phyloP scores from a whole-genome alignment of 2,329 filamentous ascomycete genomes.

The Colletotrichum sp. region DNA sequence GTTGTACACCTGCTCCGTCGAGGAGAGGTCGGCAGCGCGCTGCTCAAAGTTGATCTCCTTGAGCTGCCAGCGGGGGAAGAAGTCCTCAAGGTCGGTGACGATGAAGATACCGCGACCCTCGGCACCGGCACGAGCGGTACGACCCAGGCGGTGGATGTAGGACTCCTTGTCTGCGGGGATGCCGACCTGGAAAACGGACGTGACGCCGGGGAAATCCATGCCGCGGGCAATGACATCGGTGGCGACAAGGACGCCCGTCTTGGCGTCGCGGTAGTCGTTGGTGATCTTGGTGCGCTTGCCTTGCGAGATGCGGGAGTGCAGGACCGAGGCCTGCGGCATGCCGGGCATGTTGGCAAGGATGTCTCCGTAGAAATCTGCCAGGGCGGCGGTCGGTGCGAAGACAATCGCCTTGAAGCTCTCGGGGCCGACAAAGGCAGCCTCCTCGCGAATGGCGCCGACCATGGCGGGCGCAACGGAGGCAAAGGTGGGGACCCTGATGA shows the following conservation, averaged over 20 bases:
- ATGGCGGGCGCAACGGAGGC: conserved; percentile 68
- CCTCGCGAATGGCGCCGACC: conserved; percentile 59
- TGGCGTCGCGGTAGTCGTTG: conserved; percentile 63
- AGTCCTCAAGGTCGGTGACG: conserved; percentile 54
- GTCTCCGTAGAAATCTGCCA: conserved; percentile 55
- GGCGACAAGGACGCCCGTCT: conserved; percentile 63
- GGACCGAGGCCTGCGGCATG: conserved; percentile 46
- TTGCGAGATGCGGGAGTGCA: conserved; percentile 59
- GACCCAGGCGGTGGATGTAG: conserved; percentile 72
- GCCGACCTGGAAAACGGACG: conserved; percentile 69
- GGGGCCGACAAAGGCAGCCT: conserved; percentile 36
- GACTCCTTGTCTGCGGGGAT: conserved; percentile 64
- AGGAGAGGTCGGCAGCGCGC: conserved; percentile 49
- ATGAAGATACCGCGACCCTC: conserved; percentile 68
- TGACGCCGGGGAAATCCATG: conserved; percentile 76
- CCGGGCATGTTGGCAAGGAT: conserved; percentile 45
- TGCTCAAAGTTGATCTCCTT: conserved; percentile 59
- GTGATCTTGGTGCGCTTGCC: conserved; percentile 60
- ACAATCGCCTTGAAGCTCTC: conserved; percentile 82
- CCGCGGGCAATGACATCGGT: conserved; percentile 75
- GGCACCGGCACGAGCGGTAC: conserved; percentile 69
- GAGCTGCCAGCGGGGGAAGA: conserved; percentile 54
- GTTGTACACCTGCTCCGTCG: conserved; percentile 37
- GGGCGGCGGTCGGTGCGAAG: conserved; percentile 70
- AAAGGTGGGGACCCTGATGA: conserved; percentile 72